phyloP scores from a whole-genome alignment of 1,284 basidiomycete genomes.

The Ganoderma leucocontextum region DNA sequence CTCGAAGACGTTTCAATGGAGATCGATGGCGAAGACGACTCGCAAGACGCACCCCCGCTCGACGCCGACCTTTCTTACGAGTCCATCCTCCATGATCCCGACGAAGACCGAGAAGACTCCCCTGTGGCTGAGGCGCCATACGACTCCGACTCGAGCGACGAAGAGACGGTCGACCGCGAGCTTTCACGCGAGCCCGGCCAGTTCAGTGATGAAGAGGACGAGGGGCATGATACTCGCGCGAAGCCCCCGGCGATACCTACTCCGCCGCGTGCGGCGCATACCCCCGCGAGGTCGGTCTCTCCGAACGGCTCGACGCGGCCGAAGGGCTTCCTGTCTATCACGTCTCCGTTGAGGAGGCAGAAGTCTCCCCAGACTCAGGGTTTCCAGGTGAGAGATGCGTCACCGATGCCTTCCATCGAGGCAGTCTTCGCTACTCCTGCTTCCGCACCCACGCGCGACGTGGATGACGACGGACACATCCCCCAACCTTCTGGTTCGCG shows the following conservation, averaged over 20 bases:
- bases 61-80: conserved; percentile 10
- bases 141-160: conserved; percentile 28
- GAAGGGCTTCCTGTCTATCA: conserved; percentile 27
- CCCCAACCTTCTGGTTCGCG: conserved; percentile 3
- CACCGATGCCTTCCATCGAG: conserved; percentile 27
- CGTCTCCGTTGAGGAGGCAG: conserved; percentile 26
- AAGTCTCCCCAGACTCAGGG: conserved; percentile 19
- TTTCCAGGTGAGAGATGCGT: conserved; percentile 12
- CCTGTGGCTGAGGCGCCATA: neutral
- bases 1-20: conserved; percentile 26
- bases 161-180: conserved; percentile 42
- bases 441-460: neutral
- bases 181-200: conserved; percentile 45
- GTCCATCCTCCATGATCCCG: conserved; percentile 15
- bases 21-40: conserved; percentile 23
- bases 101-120: conserved; percentile 16
- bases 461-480: neutral
- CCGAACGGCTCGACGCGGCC: conserved; percentile 19
- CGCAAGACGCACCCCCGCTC: conserved; percentile 1
- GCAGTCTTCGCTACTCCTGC: conserved; percentile 25
- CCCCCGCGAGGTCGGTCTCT: conserved; percentile 20
- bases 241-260: conserved; percentile 17
- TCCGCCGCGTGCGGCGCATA: conserved; percentile 15
- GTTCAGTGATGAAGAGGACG: conserved; percentile 26
- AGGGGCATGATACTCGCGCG: conserved; percentile 15